Evolutionary conservation across 345 rosid species (phyloP).

Genomic region (Rubroshorea leprosula): DNA sequence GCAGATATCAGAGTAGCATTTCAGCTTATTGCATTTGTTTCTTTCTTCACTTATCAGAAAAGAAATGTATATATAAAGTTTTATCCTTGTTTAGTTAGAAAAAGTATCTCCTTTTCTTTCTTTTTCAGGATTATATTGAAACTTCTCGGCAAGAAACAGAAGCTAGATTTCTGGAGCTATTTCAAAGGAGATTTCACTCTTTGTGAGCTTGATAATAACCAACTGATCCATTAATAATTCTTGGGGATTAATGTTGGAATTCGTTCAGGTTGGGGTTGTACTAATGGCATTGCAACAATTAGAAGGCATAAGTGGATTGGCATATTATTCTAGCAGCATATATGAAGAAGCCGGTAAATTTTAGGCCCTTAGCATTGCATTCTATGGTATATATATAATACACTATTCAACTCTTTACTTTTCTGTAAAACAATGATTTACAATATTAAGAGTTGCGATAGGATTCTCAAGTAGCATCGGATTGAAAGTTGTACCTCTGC

Average conservation of each 20-base stretch:
- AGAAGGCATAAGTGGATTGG: conserved; percentile 39
- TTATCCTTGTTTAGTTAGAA: too few species aligned
- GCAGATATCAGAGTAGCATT: conserved; percentile 41
- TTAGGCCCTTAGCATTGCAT: too few species aligned
- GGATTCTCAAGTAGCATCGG: too few species aligned
- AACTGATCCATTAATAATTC: neutral
- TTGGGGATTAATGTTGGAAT: neutral
- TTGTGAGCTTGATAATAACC: conserved; percentile 26
- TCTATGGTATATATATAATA: too few species aligned
- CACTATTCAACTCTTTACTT: too few species aligned
- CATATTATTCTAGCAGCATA: conserved; percentile 39
- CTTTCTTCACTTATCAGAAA: neutral
- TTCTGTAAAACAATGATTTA: too few species aligned
- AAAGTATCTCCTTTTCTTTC: neutral
- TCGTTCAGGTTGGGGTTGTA: conserved; percentile 50
- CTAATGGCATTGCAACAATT: conserved; percentile 59
- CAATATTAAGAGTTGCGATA: too few species aligned
- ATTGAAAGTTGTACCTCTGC: too few species aligned
- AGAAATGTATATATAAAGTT: neutral
- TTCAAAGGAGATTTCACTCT: conserved; percentile 49
- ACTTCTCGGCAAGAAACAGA: conserved; percentile 23
- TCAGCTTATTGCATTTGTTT: neutral
- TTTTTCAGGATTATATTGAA: conserved; percentile 36
- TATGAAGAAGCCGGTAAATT: conserved; percentile 47
- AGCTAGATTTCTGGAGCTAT: conserved; percentile 36